phyloP scores from a whole-genome alignment of 129 eudicot genomes.

The Artemisia annua region DNA sequence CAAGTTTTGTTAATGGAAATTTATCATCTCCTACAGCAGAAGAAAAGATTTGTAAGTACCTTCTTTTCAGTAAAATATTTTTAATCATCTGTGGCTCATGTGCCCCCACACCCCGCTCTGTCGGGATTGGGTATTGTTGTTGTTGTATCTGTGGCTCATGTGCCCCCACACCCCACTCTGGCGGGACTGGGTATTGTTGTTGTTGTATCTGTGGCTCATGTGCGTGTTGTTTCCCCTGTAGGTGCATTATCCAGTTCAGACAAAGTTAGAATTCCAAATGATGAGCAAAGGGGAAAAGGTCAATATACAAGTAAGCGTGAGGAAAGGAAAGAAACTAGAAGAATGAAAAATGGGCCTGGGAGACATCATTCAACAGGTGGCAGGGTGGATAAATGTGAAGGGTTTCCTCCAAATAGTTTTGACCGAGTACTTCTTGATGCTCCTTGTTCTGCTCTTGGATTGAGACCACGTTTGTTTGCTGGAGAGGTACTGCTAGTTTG shows the following conservation, averaged over 20 bases:
- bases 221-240: constrained; percentile 14
- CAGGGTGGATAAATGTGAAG: constrained; percentile 70
- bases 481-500: constrained; percentile 54
- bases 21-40: constrained; percentile 23
- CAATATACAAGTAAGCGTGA: constrained; percentile 44
- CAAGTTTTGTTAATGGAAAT: constrained; percentile 14
- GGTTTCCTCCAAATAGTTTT: constrained; percentile 88
- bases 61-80: neutral
- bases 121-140: too few relatives aligned
- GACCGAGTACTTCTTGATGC: constrained; percentile 99
- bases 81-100: neutral
- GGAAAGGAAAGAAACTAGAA: constrained; percentile 42
- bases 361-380: constrained; percentile 55
- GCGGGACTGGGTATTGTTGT: too few relatives aligned
- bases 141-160: neutral
- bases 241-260: constrained; percentile 14
- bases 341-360: constrained; percentile 81
- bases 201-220: neutral
- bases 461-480: constrained; percentile 87
- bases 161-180: too few relatives aligned
- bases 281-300: constrained; percentile 40
- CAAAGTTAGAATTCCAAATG: constrained; percentile 31
- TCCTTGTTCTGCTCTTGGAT: constrained; percentile 97
- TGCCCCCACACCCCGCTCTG: too few relatives aligned
- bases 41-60: constrained; percentile 19